Conservation (phyloP, 768 basidiomycete genomes). For the Pleurotus pulmonarius region DNA sequence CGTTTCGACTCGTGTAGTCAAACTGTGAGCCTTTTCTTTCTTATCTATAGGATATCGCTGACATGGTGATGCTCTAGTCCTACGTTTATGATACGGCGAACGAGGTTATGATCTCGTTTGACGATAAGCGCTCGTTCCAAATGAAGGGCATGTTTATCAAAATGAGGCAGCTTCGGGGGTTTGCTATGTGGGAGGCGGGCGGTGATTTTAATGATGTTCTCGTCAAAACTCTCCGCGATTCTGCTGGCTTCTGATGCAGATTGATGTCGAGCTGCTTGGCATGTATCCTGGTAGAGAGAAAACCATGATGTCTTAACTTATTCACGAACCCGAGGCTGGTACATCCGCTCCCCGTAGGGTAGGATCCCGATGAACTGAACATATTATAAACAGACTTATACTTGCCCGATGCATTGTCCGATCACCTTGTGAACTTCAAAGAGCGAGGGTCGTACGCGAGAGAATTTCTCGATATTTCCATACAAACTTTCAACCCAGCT, state of each 20-base stretch:
- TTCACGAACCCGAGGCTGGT: neutral
- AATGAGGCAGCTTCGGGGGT: constrained; percentile 49
- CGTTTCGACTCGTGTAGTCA: constrained; percentile 65
- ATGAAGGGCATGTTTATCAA: constrained; percentile 63
- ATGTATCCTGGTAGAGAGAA: neutral
- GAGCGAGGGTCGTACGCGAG: neutral
- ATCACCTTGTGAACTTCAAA: neutral
- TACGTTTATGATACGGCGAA: constrained; percentile 57
- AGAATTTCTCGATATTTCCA: too few relatives aligned
- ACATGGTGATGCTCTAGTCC: constrained; percentile 35
- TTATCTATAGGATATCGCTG: neutral
- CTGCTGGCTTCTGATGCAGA: constrained; percentile 25
- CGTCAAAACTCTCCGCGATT: constrained; percentile 46
- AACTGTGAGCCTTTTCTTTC: constrained; percentile 51
- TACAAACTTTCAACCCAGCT: too few relatives aligned
- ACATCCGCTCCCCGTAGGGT: neutral
- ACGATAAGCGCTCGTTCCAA: constrained; percentile 58
- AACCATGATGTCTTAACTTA: neutral
- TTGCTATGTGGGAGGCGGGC: constrained; percentile 63
- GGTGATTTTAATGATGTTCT: constrained; percentile 61
- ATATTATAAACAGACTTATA: neutral
- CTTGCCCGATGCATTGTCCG: neutral
- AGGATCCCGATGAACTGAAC: too few relatives aligned
- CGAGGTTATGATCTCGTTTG: constrained; percentile 63
- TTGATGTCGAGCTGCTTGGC: neutral